Evolutionary conservation across 2,329 filamentous ascomycete species (phyloP), one percentile per base, ranked within the genome.

Genomic region (Beauveria australis): DNA sequence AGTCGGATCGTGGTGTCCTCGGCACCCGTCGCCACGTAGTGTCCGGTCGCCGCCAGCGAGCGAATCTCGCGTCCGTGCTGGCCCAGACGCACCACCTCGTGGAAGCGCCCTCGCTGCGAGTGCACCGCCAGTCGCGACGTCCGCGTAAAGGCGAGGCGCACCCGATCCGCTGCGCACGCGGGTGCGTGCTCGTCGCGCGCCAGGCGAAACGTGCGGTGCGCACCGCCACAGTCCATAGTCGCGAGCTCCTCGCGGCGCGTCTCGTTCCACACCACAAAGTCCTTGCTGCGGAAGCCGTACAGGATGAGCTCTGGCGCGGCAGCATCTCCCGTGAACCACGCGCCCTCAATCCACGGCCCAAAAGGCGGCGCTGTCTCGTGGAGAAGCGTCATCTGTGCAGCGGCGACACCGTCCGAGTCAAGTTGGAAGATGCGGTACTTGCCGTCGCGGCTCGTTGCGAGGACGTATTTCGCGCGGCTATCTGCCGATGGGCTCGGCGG

Each of bases 11-110:
- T 78, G 18, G 76, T 89, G 63, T 81, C 96, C 84, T 82, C 97
- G 76, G 73, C 91, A 65, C 62, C 94, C 75, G 80, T 97, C 78
- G 68, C 88, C 16, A 84, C 64, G 59, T 77, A 79, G 33, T 70
- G 67, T 3, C 72, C 46, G 6, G 10, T 72, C 74, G 47, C 59
- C 76, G 57, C 55, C 12, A 81, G 69, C 69, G 67, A 89, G 79
- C 71, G 76, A 66, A 97, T 89, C 73, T 99, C 94, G 59, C 94
- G 80, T 0, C 94, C 94, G 72, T 99, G 94, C 0, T 85, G 85
- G 7, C 94, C 93, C 0, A 74, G 66, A 64, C 87, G 85, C 14
- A 96, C 70, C 75, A 83, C 65, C 70, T 77, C 67, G 61, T 77
- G 72, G 2, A 69, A 61, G 1, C 65, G 8, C 61, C 68, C 3